Base-by-base conservation (phyloP, 768 basidiomycete species). In the Panellus pusillus region DNA sequence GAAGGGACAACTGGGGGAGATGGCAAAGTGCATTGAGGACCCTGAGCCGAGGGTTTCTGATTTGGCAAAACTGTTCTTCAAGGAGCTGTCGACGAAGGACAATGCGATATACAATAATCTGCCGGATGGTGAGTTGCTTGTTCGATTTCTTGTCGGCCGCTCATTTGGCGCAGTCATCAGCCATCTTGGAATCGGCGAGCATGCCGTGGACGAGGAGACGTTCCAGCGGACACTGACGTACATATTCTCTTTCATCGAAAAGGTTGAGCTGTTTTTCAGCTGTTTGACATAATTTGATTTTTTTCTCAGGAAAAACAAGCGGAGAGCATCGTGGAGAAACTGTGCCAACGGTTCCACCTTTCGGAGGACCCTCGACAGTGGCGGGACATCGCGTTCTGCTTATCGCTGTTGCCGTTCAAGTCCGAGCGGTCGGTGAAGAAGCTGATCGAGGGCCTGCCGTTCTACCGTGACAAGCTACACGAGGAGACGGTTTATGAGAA, bases 21-120 rank as follows among this genome's bases (percentile, higher is more conserved):
- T 99, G 96, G 97, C 96, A n/a, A 98, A 99, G 71, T 98, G 97
- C 67, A 72, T 98, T 7, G 94, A 98, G 72, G 96, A 98, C 69
- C 77, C 81, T 19, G 96, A 98, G 52, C 78, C 78, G 42, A 73
- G 96, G 13, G 89, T 99, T 54, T 83, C 90, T 15, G 96, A 98
- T 63, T 79, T 99, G 36, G 96, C 97, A n/a, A 96, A 94, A 70
- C 68, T 99, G 45, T 99, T 99, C 83, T 99, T 99, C 77, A 89
- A 84, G 18, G 95, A 98, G 66, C 72, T 99, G 47, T 88, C 92
- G 31, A 94, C 92, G 24, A 99, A 98, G 73, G 97, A 98, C 63
- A 99, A 99, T 67, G 97, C 95, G 7, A 95, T 99, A 52, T 98
- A 98, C 68, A 98, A 98, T 71, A 99, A 99, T 69, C 71, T 99